Evolutionary conservation across 495 filamentous ascomycete genomes (phyloP).

Genomic region (Venustampulla echinocandica): DNA sequence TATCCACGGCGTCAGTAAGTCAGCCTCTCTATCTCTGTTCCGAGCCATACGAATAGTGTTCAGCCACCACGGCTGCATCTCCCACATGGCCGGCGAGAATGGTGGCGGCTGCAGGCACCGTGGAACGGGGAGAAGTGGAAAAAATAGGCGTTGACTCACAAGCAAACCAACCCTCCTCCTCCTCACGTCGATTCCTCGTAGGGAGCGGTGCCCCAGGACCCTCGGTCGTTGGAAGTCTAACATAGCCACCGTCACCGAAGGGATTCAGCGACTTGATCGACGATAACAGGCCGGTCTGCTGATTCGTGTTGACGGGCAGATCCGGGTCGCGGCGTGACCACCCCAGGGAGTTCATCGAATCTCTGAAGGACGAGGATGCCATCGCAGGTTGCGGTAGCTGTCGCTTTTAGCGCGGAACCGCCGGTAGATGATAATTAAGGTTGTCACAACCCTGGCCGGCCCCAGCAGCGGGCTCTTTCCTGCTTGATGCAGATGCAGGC

Average conservation of each 20-base stretch:
- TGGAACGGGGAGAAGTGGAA: constrained; percentile 2
- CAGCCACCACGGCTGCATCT: constrained; percentile 17
- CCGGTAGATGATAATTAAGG: constrained; percentile 8
- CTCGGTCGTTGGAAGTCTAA: constrained; percentile 82
- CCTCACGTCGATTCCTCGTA: constrained; percentile 74
- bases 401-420: neutral
- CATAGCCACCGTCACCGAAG: constrained; percentile 80
- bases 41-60: constrained; percentile 11
- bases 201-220: constrained; percentile 78
- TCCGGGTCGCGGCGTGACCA: constrained; percentile 86
- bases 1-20: constrained; percentile 31
- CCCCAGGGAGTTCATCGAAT: constrained; percentile 88
- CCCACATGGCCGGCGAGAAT: constrained; percentile 18
- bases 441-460: neutral
- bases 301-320: constrained; percentile 65
- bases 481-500: neutral
- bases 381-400: constrained; percentile 52
- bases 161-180: constrained; percentile 93
- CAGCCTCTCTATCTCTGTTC: constrained; percentile 12
- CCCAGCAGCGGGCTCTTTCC: neutral
- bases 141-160: constrained; percentile 61
- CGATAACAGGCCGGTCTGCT: constrained; percentile 59
- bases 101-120: constrained; percentile 22
- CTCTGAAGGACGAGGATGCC: constrained; percentile 84
- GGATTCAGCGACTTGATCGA: constrained; percentile 82